These are phyloP conservation scores for Castanea mollissima DNA, from an alignment of 306 rosid species.

Conservation along the genomic window DNA sequence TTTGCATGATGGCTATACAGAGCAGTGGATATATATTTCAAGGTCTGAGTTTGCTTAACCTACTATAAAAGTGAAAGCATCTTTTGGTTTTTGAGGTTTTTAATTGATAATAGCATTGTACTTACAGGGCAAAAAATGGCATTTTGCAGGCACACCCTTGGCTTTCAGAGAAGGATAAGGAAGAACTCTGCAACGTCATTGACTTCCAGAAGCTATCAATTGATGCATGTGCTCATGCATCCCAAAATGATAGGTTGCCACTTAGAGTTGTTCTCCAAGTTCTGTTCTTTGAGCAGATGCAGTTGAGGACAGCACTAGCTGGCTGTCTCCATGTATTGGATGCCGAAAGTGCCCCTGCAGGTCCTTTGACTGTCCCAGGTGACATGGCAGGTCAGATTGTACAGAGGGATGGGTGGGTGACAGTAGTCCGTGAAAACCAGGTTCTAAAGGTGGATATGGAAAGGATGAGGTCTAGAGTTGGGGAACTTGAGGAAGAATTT, in stretches of 20 bases:
- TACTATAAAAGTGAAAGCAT: slow-evolving; percentile 10
- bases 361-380: slow-evolving; percentile 28
- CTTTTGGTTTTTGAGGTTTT: neutral
- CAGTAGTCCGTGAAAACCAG: slow-evolving; percentile 79
- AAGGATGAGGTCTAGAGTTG: slow-evolving; percentile 81
- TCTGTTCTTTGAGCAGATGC: slow-evolving; percentile 89
- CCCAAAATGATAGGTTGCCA: slow-evolving; percentile 84
- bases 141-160: slow-evolving; percentile 80
- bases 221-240: slow-evolving; percentile 94
- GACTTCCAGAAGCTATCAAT: slow-evolving; percentile 83
- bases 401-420: slow-evolving; percentile 90
- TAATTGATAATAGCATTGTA: neutral
- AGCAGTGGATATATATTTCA: slow-evolving; percentile 81
- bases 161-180: slow-evolving; percentile 71
- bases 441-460: slow-evolving; percentile 82
- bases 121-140: neutral
- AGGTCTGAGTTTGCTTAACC: slow-evolving; percentile 57
- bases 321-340: slow-evolving; percentile 71
- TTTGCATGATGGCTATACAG: slow-evolving; percentile 83
- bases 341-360: slow-evolving; percentile 63
- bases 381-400: slow-evolving; percentile 56
- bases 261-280: slow-evolving; percentile 95
- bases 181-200: slow-evolving; percentile 76
- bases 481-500: slow-evolving; percentile 83
- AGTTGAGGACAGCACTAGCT: slow-evolving; percentile 75